Evolutionary conservation across 805 yeast species (phyloP).

Genomic region (Candida ipomoeae): DNA sequence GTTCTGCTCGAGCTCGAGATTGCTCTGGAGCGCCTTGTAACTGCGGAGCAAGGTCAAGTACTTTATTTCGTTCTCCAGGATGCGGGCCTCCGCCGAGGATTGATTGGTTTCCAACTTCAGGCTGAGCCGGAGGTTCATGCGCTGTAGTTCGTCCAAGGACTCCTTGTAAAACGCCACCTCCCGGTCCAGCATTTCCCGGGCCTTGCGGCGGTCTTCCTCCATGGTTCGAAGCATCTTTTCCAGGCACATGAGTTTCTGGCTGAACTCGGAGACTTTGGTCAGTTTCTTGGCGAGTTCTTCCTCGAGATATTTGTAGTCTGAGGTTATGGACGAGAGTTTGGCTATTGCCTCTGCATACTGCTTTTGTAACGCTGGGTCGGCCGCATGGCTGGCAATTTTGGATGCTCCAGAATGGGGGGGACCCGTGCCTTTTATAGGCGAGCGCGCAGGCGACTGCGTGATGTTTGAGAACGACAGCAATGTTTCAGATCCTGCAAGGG

Average conservation of each 20-base stretch:
- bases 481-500: not conserved
- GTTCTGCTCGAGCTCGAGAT: conserved; percentile 50
- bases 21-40: conserved; percentile 41
- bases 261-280: conserved; percentile 24
- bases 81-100: conserved; percentile 3
- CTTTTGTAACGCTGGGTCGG: conserved; percentile 15
- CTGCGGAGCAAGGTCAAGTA: conserved; percentile 31
- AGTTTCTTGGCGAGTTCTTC: conserved; percentile 26
- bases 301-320: conserved; percentile 30
- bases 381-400: not conserved
- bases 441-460: conserved; percentile 1
- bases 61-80: conserved; percentile 17
- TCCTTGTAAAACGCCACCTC: conserved; percentile 32
- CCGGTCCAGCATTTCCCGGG: conserved; percentile 25
- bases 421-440: not conserved
- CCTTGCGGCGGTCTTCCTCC: conserved; percentile 27
- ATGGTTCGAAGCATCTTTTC: conserved; percentile 27
- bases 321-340: conserved; percentile 21
- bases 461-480: not conserved
- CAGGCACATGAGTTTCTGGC: conserved; percentile 21
- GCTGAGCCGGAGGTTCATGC: conserved; percentile 15
- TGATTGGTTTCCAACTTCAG: conserved; percentile 16
- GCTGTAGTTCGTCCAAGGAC: conserved; percentile 29
- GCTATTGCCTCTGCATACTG: conserved; percentile 32
- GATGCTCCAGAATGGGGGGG: not conserved